A percentile compares a stretch with the other conserved stretches of the same genome.
These are phyloP conservation scores for Rhizophora mangle DNA, from an alignment of 345 rosid genomes.

Conservation along the genomic window DNA sequence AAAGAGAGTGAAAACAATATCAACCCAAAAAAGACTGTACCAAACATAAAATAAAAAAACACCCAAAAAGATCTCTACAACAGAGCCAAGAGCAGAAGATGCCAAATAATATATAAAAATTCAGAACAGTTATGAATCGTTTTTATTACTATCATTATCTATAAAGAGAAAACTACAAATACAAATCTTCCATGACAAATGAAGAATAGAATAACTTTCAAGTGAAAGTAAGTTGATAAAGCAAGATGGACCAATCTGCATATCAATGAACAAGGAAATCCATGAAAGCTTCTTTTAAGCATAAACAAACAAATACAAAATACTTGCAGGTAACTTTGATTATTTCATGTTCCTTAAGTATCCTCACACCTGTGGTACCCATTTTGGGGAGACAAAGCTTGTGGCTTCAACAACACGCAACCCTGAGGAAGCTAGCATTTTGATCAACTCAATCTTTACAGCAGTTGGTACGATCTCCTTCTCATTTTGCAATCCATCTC, in stretches of 20 bases:
- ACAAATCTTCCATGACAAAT: no score
- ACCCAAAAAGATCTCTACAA: background rate
- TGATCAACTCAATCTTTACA: constrained; percentile 63
- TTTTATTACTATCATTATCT: no score
- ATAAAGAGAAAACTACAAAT: no score
- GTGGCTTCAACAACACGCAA: constrained; percentile 75
- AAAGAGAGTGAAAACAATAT: background rate
- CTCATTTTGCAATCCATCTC: constrained; percentile 79
- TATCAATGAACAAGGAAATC: background rate
- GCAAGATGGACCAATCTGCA: background rate
- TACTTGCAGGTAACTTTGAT: background rate
- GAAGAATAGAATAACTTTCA: background rate
- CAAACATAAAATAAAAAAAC: background rate
- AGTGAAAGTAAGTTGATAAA: background rate
- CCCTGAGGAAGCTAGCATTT: constrained; percentile 48
- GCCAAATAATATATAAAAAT: background rate
- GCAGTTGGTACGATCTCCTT: constrained; percentile 52
- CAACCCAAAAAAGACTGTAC: background rate
- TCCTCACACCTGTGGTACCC: constrained; percentile 69
- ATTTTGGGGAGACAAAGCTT: constrained; percentile 80
- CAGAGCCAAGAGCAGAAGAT: background rate
- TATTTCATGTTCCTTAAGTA: background rate
- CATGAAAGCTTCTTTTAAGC: background rate
- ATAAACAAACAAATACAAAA: background rate
- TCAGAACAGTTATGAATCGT: background rate